These are phyloP conservation scores for Parascedosporium putredinis DNA, from an alignment of 2,329 filamentous ascomycete species.

Conservation along the genomic window DNA sequence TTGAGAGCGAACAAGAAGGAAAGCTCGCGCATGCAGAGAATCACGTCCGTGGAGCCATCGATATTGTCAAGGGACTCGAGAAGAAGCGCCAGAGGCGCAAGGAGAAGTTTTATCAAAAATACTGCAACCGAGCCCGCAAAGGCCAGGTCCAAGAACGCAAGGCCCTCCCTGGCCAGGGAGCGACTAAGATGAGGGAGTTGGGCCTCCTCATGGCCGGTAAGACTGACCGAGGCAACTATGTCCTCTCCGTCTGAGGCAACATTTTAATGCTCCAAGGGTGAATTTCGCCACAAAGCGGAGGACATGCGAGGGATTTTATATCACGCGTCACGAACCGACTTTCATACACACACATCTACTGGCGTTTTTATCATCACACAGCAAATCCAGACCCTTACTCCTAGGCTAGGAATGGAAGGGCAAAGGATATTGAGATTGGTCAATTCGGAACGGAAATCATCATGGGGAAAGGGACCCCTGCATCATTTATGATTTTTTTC, in stretches of 20 bases:
- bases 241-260: slow-evolving; percentile 54
- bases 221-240: slow-evolving; percentile 62
- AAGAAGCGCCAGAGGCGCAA: slow-evolving; percentile 85
- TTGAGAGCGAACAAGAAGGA: slow-evolving; percentile 31
- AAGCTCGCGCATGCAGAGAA: slow-evolving; percentile 32
- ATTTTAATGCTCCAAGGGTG: too few species aligned
- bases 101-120: slow-evolving; percentile 85
- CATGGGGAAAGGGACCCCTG: not conserved
- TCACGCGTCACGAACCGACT: not conserved
- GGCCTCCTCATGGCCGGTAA: slow-evolving; percentile 83
- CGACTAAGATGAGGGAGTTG: slow-evolving; percentile 74
- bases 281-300: too few species aligned
- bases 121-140: slow-evolving; percentile 73
- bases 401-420: too few species aligned
- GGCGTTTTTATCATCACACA: not conserved
- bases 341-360: slow-evolving; percentile 1
- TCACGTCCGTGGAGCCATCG: slow-evolving; percentile 84
- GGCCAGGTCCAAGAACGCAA: slow-evolving; percentile 51
- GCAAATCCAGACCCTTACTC: not conserved
- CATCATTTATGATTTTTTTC: not conserved
- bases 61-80: slow-evolving; percentile 94
- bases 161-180: slow-evolving; percentile 73
- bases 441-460: not conserved
- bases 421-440: not conserved
- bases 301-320: not conserved